These are phyloP conservation scores for Ilex paraguariensis DNA, from an alignment of 305 asterid species.

Conservation along the genomic window DNA sequence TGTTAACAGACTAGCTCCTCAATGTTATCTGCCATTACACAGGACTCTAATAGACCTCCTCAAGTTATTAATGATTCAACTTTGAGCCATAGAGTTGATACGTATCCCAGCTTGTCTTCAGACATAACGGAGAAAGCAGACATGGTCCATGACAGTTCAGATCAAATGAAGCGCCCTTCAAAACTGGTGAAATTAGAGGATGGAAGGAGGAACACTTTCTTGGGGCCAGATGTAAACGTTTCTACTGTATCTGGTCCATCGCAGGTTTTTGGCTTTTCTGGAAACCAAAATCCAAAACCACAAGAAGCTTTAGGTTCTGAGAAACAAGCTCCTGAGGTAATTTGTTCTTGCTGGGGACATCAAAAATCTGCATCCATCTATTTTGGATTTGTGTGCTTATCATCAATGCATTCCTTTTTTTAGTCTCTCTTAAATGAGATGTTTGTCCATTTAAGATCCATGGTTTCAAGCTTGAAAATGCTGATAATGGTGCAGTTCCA, in stretches of 20 bases:
- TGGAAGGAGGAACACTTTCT: slow-evolving; percentile 39
- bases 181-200: slow-evolving; percentile 52
- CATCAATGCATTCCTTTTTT: too few relatives aligned
- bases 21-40: slow-evolving; percentile 14
- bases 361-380: too few relatives aligned
- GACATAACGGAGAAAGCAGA: slow-evolving; percentile 26
- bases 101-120: slow-evolving; percentile 11
- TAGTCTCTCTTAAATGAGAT: too few relatives aligned
- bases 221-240: slow-evolving; percentile 26
- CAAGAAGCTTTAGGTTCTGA: slow-evolving; percentile 37
- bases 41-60: slow-evolving; percentile 18
- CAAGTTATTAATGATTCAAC: slow-evolving; percentile 9
- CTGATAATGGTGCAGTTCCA: too few relatives aligned
- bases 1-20: slow-evolving; percentile 38
- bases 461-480: too few relatives aligned
- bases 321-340: slow-evolving; percentile 64
- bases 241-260: slow-evolving; percentile 32
- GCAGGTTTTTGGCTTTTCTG: slow-evolving; percentile 23
- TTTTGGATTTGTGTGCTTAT: too few relatives aligned
- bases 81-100: slow-evolving; percentile 14
- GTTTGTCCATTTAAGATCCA: too few relatives aligned
- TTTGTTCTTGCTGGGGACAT: neutral
- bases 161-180: slow-evolving; percentile 44
- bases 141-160: slow-evolving; percentile 21
- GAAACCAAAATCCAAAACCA: slow-evolving; percentile 33